Evolutionary conservation across 108 stramenopile species (phyloP), one percentile per base, ranked within the genome.

Genomic region (Discostella stelligeroides): DNA sequence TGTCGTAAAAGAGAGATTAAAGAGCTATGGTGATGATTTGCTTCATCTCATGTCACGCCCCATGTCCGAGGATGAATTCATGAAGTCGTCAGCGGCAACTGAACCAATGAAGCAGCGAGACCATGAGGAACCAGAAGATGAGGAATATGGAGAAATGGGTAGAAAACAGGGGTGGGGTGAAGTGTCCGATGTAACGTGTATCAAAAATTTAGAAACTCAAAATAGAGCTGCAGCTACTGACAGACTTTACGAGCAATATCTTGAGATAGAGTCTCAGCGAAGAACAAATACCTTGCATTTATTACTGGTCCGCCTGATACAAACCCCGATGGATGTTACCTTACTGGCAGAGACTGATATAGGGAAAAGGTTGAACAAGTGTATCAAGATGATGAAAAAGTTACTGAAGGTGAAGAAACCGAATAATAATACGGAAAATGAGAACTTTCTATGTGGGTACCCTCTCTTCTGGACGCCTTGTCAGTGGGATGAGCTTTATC

Each of bases 271-370:
- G 18, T 39, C 68, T 28, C 4, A 30, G 0, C 4, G 41, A n/a
- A 28, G 60, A 17, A 67, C 55, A 13, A 47, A 28, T 10, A 7
- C 5, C 14, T 21, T 79, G 0, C 10, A 27, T 13, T 1, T 10
- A 11, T 37, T 56, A 6, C 21, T 68, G 10, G 7, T 45, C 30
- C 27, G 65, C 8, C 53, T 79, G 9, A n/a, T 17, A 4, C n/a
- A 46, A 66, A 55, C 60, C 24, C 70, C 78, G 6, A 72, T 72
- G 70, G 78, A 79, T 49, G 66, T 72, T 9, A 49, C 34, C 37
- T 17, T 79, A 17, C 45, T 79, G 17, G 14, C 78, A 18, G 66
- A 67, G n/a, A 79, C 78, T 8, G 70, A 39, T 9, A 41, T 72
- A 30, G 78, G 78, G 1, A 79, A 68, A 39, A 8, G 12, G 29